Percentiles rank a stretch among this genome's conserved stretches.
Evolutionary conservation across 2,329 filamentous ascomycete genomes (phyloP).

Genomic region (Pseudonectria buxi): DNA sequence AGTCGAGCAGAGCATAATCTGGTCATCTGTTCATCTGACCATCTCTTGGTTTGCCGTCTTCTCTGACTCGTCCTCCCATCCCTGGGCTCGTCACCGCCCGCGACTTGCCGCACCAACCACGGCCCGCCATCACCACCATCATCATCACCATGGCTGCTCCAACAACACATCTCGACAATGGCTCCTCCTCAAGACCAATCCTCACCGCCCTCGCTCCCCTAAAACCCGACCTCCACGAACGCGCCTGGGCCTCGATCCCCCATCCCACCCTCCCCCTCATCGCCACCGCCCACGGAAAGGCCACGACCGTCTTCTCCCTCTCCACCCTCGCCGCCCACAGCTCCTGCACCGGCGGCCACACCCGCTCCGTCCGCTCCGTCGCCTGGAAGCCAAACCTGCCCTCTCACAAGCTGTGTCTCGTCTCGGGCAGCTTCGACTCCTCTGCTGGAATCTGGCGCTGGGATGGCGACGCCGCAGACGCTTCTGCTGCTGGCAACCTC

Average conservation of each 20-base stretch:
- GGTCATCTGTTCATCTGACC: too few relatives aligned
- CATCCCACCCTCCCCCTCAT: constrained; percentile 84
- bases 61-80: too few relatives aligned
- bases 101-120: too few relatives aligned
- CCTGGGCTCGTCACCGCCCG: too few relatives aligned
- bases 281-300: constrained; percentile 82
- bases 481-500: constrained; percentile 25
- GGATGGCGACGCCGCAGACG: constrained; percentile 40
- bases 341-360: constrained; percentile 78
- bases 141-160: too few relatives aligned
- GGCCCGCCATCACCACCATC: too few relatives aligned
- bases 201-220: constrained; percentile 44
- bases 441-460: constrained; percentile 80
- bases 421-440: constrained; percentile 89
- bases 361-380: constrained; percentile 76
- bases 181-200: constrained; percentile 10
- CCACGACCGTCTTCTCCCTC: constrained; percentile 84
- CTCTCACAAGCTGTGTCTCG: constrained; percentile 64
- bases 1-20: too few relatives aligned
- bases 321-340: constrained; percentile 72
- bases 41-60: too few relatives aligned
- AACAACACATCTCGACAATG: too few relatives aligned
- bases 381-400: constrained; percentile 77
- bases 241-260: constrained; percentile 79
- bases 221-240: constrained; percentile 54